phyloP scores from a whole-genome alignment of 495 filamentous ascomycete genomes.

The Chaetomium fimeti region DNA sequence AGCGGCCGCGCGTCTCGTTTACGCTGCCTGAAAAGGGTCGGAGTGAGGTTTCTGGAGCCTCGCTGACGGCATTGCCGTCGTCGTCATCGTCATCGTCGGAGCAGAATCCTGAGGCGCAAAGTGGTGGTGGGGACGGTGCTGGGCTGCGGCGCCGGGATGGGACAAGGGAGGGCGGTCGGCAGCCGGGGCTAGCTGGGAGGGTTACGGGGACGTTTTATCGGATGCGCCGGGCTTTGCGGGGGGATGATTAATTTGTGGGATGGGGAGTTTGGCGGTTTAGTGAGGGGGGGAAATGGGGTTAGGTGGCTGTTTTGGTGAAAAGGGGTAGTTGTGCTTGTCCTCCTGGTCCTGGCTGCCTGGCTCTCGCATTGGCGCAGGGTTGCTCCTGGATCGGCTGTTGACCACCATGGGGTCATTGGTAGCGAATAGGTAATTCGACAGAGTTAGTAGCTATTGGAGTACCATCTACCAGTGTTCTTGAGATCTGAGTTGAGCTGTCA shows the following conservation, averaged over 20 bases:
- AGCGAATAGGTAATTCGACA: too few species aligned
- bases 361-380: too few species aligned
- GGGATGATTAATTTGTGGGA: neutral
- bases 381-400: too few species aligned
- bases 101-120: neutral
- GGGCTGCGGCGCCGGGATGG: neutral
- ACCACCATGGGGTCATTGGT: too few species aligned
- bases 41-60: neutral
- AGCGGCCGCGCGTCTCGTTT: neutral
- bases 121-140: neutral
- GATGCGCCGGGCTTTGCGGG: constrained; percentile 9
- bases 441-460: too few species aligned
- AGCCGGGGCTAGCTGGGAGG: neutral
- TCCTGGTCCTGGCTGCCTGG: too few species aligned
- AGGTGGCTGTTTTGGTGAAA: neutral
- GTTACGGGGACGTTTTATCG: constrained; percentile 1
- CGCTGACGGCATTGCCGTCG: too few species aligned
- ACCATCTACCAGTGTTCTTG: too few species aligned
- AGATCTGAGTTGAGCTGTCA: too few species aligned
- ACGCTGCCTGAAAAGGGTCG: neutral
- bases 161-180: neutral
- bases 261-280: neutral
- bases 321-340: too few species aligned
- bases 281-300: neutral
- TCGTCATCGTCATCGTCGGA: neutral